These are phyloP conservation scores for Boletus bicolor DNA, from an alignment of 768 basidiomycete genomes.

Conservation along the genomic window DNA sequence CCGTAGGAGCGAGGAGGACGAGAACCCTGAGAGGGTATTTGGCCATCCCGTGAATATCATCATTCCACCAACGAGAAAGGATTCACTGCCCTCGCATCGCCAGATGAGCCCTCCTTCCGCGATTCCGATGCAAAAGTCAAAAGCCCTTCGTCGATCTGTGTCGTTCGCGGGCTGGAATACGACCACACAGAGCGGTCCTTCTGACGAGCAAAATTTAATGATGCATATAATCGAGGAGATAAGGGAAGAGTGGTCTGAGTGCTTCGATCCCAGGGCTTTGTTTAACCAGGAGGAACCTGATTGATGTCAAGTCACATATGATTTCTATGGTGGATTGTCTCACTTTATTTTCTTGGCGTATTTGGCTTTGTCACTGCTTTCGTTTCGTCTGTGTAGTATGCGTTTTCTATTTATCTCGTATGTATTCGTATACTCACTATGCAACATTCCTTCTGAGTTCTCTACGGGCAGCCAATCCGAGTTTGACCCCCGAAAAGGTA, in stretches of 20 bases:
- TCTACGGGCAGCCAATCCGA: not conserved
- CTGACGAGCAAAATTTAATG: conserved; percentile 3
- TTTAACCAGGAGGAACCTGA: conserved; percentile 12
- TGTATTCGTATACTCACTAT: no score
- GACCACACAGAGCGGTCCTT: not conserved
- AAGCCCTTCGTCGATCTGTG: conserved; percentile 25
- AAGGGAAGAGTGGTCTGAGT: conserved; percentile 14
- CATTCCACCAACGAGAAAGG: conserved; percentile 12
- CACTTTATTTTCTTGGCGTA: not conserved
- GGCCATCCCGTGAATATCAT: conserved; percentile 15
- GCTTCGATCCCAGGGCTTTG: conserved; percentile 17
- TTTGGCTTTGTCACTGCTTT: not conserved
- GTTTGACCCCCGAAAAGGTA: conserved; percentile 1
- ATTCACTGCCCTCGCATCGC: conserved; percentile 7
- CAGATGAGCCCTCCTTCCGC: not conserved
- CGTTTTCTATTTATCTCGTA: not conserved
- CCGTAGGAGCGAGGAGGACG: conserved; percentile 1
- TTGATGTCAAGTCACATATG: not conserved
- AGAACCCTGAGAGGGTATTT: conserved; percentile 9
- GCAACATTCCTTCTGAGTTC: no score
- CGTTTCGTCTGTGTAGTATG: not conserved
- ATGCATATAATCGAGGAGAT: conserved; percentile 19
- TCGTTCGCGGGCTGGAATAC: conserved; percentile 20
- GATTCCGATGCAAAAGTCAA: not conserved
- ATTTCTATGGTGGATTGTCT: not conserved